phyloP scores from a whole-genome alignment of 2,329 filamentous ascomycete species.

The Microascus cirrosus region DNA sequence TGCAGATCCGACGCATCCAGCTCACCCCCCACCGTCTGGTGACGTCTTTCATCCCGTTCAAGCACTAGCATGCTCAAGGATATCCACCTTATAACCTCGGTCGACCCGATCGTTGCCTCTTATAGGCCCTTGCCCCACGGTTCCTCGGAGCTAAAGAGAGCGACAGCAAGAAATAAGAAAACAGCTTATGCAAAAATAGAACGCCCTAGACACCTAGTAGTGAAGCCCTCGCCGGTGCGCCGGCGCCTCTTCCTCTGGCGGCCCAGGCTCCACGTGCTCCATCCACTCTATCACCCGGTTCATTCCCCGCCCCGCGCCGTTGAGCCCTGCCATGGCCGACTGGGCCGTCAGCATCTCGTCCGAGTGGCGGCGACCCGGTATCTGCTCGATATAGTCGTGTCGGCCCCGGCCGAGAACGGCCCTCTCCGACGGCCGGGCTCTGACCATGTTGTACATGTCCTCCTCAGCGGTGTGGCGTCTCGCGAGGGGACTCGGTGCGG shows the following conservation, averaged over 20 bases:
- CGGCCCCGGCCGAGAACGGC: neutral
- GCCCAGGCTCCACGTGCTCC: constrained; percentile 3
- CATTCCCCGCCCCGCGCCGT: constrained; percentile 1
- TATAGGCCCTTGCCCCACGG: no score
- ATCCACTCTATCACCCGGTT: constrained; percentile 4
- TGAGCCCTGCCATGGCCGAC: constrained; percentile 4
- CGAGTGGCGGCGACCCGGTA: neutral
- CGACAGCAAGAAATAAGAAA: neutral
- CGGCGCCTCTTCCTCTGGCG: neutral
- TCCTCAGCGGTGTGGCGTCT: neutral
- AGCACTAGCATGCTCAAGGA: no score
- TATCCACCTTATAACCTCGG: no score
- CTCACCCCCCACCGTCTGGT: neutral
- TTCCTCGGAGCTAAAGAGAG: neutral
- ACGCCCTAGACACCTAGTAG: neutral
- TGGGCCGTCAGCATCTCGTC: neutral
- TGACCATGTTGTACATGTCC: neutral
- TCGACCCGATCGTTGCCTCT: no score
- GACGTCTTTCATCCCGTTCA: neutral
- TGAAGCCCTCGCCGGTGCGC: neutral
- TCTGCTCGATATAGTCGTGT: neutral
- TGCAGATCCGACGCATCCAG: neutral
- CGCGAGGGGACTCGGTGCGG: neutral
- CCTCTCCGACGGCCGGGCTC: neutral
- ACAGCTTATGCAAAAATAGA: neutral